Base-by-base conservation (phyloP, 1,284 basidiomycete species). In the Rhodotorula glutinis region DNA sequence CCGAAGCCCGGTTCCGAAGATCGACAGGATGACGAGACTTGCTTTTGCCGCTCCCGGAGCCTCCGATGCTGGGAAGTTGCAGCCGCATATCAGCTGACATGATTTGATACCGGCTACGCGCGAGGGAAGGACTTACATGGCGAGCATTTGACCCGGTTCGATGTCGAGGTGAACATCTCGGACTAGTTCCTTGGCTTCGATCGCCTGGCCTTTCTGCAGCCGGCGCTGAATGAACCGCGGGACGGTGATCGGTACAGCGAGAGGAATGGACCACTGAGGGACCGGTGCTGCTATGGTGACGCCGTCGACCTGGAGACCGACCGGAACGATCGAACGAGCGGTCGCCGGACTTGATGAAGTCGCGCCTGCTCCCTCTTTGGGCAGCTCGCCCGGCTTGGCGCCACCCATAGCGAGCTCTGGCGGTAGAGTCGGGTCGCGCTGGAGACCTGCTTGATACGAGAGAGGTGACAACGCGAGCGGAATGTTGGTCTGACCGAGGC, bases 61-160 rank as follows among this genome's bases (percentile, higher is more conserved):
- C 70, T 4, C 70, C 70, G 23, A 66, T 62, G 21, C 65, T 68
- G 59, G 25, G 10, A 25, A 54, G 7, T 1, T 14, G 0, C 21
- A 2, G 16, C n/a, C 14, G 11, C 17, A 25, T 13, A 29, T 60
- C 29, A 55, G 57, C 33, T 41, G 4, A 2, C 4, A 0, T 11
- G 33, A 4, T 23, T 25, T 14, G 23, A 19, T 11, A 11, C 21
- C 2, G 16, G 29, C 14, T n/a, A 14, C 25, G 25, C 25, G 4
- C 11, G 8, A n/a, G 9, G 3, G 19, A 11, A 1, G 21, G 0
- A 49, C 71, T 41, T 23, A 72, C 71, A 73, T 65, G 0, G 72
- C 72, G 17, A 73, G 53, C 16, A 73, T 58, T 46, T 73, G 65
- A 10, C 72, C 72, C 5, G 70, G 54, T 43, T 63, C 49, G 44